Conservation (phyloP, 2,329 filamentous ascomycete species). For the Pestalotiopsis sp. region DNA sequence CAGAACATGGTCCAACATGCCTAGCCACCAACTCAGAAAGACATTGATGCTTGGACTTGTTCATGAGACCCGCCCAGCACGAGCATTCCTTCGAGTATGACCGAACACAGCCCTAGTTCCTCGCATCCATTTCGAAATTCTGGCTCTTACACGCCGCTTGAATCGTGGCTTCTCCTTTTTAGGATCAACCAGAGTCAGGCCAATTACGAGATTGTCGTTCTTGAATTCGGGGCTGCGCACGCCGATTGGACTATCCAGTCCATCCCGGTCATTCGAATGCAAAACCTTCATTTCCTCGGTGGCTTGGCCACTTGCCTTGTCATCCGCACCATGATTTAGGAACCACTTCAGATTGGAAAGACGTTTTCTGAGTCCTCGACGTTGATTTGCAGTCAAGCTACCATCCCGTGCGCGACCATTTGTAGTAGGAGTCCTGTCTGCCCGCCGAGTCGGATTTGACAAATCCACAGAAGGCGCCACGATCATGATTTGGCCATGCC, state of each 20-base stretch:
- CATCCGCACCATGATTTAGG: conserved; percentile 18
- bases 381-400: conserved; percentile 10
- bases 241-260: conserved; percentile 12
- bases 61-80: not conserved
- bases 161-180: conserved; percentile 18
- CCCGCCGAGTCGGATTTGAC: not conserved
- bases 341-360: conserved; percentile 28
- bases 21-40: not conserved
- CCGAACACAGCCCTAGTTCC: conserved; percentile 27
- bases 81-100: conserved; percentile 22
- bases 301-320: not conserved
- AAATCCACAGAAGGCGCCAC: not conserved
- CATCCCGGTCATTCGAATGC: conserved; percentile 3
- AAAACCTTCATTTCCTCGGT: conserved; percentile 1
- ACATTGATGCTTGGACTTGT: not conserved
- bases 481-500: too few species aligned
- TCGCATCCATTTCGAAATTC: conserved; percentile 29
- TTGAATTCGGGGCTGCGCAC: conserved; percentile 16
- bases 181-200: conserved; percentile 15
- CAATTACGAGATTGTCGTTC: conserved; percentile 15
- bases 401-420: not conserved
- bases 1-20: not conserved
- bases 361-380: conserved; percentile 26
- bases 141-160: conserved; percentile 27
- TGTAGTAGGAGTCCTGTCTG: not conserved